A percentile compares a stretch with the other conserved stretches of the same genome.
phyloP scores from a whole-genome alignment of 352 stramenopile species.

The Thalassiosira mediterranea region DNA sequence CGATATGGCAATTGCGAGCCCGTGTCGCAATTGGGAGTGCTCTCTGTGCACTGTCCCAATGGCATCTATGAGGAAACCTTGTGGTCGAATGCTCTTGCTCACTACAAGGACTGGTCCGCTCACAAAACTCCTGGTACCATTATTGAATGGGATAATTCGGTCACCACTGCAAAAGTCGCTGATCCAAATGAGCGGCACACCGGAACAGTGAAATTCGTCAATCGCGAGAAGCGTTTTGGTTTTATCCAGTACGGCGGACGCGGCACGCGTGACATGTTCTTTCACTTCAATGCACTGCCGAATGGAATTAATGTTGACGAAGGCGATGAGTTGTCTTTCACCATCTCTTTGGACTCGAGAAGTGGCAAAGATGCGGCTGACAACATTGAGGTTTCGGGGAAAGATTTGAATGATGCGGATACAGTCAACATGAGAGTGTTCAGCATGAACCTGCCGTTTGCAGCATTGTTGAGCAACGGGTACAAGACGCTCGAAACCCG shows the following conservation, averaged over 20 bases:
- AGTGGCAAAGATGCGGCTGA: constrained; percentile 47
- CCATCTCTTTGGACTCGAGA: constrained; percentile 23
- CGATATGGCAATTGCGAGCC: constrained; percentile 75
- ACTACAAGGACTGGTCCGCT: constrained; percentile 53
- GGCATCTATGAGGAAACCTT: constrained; percentile 67
- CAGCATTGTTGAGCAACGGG: constrained; percentile 75
- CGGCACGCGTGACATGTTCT: constrained; percentile 63
- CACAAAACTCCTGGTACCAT: constrained; percentile 62
- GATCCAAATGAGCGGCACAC: constrained; percentile 29
- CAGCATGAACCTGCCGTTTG: constrained; percentile 82
- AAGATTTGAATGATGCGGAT: constrained; percentile 16
- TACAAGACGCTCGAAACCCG: constrained; percentile 80
- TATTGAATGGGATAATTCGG: constrained; percentile 61
- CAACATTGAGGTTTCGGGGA: constrained; percentile 42
- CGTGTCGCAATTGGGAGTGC: constrained; percentile 65
- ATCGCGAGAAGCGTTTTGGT: constrained; percentile 63
- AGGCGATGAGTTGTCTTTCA: constrained; percentile 57
- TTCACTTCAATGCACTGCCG: constrained; percentile 64
- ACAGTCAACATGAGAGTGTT: constrained; percentile 61
- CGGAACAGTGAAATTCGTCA: constrained; percentile 60
- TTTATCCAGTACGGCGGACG: constrained; percentile 60
- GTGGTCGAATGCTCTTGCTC: constrained; percentile 50
- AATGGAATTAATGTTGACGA: constrained; percentile 33
- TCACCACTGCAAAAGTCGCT: constrained; percentile 35
- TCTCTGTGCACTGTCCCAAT: constrained; percentile 72